Evolutionary conservation across 2,329 filamentous ascomycete genomes (phyloP), one percentile per base, ranked within the genome.

Genomic region (Aspergillus intermedius): DNA sequence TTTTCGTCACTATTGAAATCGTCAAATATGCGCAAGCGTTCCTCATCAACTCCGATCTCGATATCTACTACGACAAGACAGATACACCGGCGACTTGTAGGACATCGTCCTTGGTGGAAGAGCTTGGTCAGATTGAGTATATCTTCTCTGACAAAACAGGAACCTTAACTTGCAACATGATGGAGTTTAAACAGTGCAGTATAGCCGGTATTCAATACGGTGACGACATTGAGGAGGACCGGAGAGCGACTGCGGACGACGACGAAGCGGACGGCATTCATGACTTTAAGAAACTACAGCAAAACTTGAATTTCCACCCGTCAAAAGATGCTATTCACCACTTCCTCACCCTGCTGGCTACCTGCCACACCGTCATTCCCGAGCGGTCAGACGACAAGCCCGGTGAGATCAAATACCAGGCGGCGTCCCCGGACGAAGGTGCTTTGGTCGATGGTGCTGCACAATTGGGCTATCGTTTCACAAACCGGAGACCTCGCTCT

Each of bases 21-120:
- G 91, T 98, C 74, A 98, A 98, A 70, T 96, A 97, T 66, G 95
- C 87, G 77, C 91, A 95, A 58, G 93, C 89, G n/a, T 93, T 93
- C 60, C 81, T 98, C 54, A 98, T 98, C 69, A 95, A 95, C 65
- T 91, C 91, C 49, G 94, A 98, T 66, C 78, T 98, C 49, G 93
- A 98, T 65, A 98, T 98, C 60, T 98, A 98, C 72, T 89, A 98
- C 67, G 88, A 95, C 61, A 88, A 89, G 65, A 95, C 86, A 1
- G 91, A 98, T 61, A 98, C 91, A 0, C 90, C 93, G 10, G 91
- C 93, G 4, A 95, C 93, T 56, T 98, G 93, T 70, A 83, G 93
- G 60, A 98, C 93, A 0, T 97, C 91, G 2, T 96, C 91, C 57
- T 76, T 98, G 64, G 93, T 98, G 9, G 93, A 98, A 72, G 94